Percentiles rank a stretch among this genome's conserved stretches.
These are phyloP conservation scores for Chloranthus sessilifolius DNA, from an alignment of 164 flowering plant species.

Conservation along the genomic window DNA sequence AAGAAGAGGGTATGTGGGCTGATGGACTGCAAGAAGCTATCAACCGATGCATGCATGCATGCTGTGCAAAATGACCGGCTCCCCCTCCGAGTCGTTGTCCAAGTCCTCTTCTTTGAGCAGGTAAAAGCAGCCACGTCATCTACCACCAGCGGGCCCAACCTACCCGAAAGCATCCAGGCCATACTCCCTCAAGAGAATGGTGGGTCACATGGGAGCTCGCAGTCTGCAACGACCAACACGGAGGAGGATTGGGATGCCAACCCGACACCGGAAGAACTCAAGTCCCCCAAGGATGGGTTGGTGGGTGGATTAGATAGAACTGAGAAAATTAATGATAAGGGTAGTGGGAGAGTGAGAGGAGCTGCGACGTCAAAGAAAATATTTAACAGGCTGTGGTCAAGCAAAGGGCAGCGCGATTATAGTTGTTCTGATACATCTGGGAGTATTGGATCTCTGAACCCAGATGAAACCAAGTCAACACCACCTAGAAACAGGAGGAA, in stretches of 20 bases:
- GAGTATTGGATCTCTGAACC: slow-evolving; percentile 46
- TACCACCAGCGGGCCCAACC: slow-evolving; percentile 46
- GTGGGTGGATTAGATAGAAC: slow-evolving; percentile 17
- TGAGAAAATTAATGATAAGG: slow-evolving; percentile 31
- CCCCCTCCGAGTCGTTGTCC: slow-evolving; percentile 81
- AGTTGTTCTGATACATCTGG: slow-evolving; percentile 68
- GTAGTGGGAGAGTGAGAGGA: slow-evolving; percentile 42
- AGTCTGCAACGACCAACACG: slow-evolving; percentile 48
- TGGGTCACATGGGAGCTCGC: slow-evolving; percentile 53
- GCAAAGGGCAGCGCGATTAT: slow-evolving; percentile 41
- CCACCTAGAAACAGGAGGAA: slow-evolving; percentile 46
- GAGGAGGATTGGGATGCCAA: slow-evolving; percentile 72
- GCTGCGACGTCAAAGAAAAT: slow-evolving; percentile 49
- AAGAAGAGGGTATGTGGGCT: slow-evolving; percentile 79
- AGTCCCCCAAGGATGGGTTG: slow-evolving; percentile 44
- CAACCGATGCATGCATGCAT: slow-evolving; percentile 87
- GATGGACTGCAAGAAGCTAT: slow-evolving; percentile 93
- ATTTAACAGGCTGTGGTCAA: slow-evolving; percentile 53
- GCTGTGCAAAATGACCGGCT: slow-evolving; percentile 96
- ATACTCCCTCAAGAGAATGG: slow-evolving; percentile 28
- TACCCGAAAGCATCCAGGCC: slow-evolving; percentile 41
- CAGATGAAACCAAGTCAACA: slow-evolving; percentile 47
- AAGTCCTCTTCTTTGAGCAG: slow-evolving; percentile 96
- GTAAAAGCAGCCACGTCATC: slow-evolving; percentile 54
- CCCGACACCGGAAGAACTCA: slow-evolving; percentile 54